Evolutionary conservation across 176 grass and related monocot species (phyloP).

Genomic region (Zoysia pacifica): DNA sequence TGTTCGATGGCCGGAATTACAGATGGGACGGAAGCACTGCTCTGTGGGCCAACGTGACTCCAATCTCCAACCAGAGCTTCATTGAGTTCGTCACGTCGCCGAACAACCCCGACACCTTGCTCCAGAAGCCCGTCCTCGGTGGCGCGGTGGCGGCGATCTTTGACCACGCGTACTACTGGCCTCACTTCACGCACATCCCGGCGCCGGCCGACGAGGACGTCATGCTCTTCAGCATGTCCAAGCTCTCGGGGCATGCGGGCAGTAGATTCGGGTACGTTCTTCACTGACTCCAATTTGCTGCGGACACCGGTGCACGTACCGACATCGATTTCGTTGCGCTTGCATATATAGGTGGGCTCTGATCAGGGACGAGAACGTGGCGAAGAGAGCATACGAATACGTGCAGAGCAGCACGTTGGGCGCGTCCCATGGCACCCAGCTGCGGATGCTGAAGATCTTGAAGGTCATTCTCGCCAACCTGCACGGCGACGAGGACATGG

Average conservation of each 20-base stretch:
- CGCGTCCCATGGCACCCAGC: constrained; percentile 67
- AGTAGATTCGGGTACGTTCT: constrained; percentile 56
- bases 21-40: constrained; percentile 47
- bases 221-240: constrained; percentile 71
- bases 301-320: too few species aligned
- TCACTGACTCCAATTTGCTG: too few species aligned
- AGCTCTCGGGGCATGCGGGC: constrained; percentile 71
- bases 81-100: constrained; percentile 83
- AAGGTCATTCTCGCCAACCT: constrained; percentile 61
- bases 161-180: constrained; percentile 83
- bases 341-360: constrained; percentile 49
- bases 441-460: constrained; percentile 56
- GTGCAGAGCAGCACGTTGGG: constrained; percentile 40
- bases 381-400: constrained; percentile 39
- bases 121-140: constrained; percentile 44
- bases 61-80: constrained; percentile 21
- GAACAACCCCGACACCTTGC: constrained; percentile 62
- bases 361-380: constrained; percentile 60
- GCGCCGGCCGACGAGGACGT: constrained; percentile 60
- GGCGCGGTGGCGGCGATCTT: constrained; percentile 41
- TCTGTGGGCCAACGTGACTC: constrained; percentile 31
- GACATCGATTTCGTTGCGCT: too few species aligned
- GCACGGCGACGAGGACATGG: constrained; percentile 55
- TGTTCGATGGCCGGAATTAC: constrained; percentile 54
- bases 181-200: constrained; percentile 63